Percentiles rank a stretch among this genome's conserved stretches.
Conservation (phyloP, 148 eudicot genomes). For the Amaranthus hypochondriacus region DNA sequence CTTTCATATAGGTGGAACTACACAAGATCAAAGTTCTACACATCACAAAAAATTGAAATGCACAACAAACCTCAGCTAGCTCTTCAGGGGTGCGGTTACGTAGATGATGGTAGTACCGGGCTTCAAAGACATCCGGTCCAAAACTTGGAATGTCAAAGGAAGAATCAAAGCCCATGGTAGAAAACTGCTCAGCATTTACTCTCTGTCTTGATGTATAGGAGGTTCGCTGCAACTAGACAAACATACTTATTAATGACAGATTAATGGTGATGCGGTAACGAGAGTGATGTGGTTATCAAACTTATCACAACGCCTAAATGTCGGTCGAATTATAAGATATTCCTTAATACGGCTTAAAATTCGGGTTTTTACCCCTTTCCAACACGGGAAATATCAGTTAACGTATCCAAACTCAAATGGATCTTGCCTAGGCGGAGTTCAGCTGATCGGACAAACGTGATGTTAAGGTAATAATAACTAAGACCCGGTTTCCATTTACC, state of each 20-base stretch:
- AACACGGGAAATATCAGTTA: no score
- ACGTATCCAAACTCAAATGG: no score
- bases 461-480: no score
- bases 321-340: no score
- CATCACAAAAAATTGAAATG: not conserved
- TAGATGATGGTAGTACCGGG: slow-evolving; percentile 68
- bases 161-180: slow-evolving; percentile 47
- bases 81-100: slow-evolving; percentile 71
- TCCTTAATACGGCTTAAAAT: not conserved
- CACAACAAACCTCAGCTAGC: slow-evolving; percentile 66
- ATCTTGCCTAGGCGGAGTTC: no score
- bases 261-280: not conserved
- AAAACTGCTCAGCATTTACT: slow-evolving; percentile 52
- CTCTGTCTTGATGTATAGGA: slow-evolving; percentile 58
- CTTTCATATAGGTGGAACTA: not conserved
- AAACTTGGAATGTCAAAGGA: slow-evolving; percentile 38
- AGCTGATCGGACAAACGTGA: no score
- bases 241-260: slow-evolving; percentile 8
- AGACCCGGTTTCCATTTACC: no score
- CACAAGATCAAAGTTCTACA: not conserved
- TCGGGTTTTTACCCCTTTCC: not conserved
- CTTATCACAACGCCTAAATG: no score
- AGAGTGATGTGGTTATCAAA: no score
- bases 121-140: slow-evolving; percentile 56
- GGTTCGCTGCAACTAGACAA: slow-evolving; percentile 47